Evolutionary conservation across 345 rosid genomes (phyloP).

Genomic region (Abelmoschus esculentus): DNA sequence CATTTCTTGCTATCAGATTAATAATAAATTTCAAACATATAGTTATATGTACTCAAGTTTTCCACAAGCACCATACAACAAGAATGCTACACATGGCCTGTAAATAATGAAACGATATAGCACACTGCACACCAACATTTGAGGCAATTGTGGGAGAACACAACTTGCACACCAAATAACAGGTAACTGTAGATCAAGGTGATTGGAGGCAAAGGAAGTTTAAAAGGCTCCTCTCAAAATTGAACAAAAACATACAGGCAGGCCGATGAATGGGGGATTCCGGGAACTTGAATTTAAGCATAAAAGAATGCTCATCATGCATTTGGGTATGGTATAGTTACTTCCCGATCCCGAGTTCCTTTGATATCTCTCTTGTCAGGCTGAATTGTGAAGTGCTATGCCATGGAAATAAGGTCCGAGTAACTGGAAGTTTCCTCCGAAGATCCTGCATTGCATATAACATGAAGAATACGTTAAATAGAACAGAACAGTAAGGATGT

Average conservation of each 20-base stretch:
- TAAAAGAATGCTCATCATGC: background rate
- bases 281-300: background rate
- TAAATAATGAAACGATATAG: constrained; percentile 1
- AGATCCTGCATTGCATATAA: constrained; percentile 52
- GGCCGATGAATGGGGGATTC: background rate
- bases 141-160: background rate
- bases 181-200: background rate
- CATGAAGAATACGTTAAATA: background rate
- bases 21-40: no score
- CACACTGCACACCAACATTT: constrained; percentile 8
- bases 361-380: constrained; percentile 83
- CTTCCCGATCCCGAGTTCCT: constrained; percentile 82
- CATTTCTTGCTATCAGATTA: no score
- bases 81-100: constrained; percentile 1
- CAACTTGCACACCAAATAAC: background rate
- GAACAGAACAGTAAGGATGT: background rate
- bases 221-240: background rate
- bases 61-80: background rate
- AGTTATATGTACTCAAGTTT: background rate
- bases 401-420: constrained; percentile 94
- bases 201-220: background rate
- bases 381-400: constrained; percentile 82
- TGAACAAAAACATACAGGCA: background rate
- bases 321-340: constrained; percentile 22
- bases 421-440: constrained; percentile 95